Conservation (phyloP, 495 filamentous ascomycete genomes). For the Hypomontagnella monticulosa region DNA sequence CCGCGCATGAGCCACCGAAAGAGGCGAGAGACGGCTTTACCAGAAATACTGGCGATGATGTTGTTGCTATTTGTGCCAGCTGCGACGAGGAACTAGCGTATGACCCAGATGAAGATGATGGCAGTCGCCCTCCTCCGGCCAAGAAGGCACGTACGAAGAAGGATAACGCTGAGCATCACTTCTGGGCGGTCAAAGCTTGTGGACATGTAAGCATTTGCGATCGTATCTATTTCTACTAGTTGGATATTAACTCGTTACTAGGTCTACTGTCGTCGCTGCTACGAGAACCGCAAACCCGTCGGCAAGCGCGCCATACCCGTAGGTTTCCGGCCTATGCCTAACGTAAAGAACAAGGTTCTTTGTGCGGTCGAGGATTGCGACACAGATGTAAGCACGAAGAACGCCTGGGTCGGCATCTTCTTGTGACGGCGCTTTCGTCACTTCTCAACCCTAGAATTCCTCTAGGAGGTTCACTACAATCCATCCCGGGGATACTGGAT, state of each 20-base stretch:
- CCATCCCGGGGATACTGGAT: conserved; percentile 4
- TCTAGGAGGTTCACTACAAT: background rate
- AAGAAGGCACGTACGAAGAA: conserved; percentile 54
- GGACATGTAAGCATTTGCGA: conserved; percentile 54
- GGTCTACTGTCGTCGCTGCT: conserved; percentile 60
- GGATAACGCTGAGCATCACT: conserved; percentile 58
- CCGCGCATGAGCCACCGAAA: conserved; percentile 47
- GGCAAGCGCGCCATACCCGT: conserved; percentile 30
- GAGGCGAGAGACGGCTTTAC: conserved; percentile 53
- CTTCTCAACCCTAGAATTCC: background rate
- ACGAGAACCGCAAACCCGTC: conserved; percentile 48
- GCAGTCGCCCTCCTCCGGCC: conserved; percentile 37
- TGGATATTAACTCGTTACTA: conserved; percentile 29
- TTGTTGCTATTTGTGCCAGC: conserved; percentile 54
- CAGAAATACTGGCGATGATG: conserved; percentile 52
- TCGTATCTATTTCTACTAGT: background rate
- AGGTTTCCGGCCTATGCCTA: conserved; percentile 36
- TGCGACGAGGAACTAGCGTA: conserved; percentile 59
- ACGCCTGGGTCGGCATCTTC: conserved; percentile 59
- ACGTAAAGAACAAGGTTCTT: conserved; percentile 42
- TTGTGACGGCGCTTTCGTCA: conserved; percentile 18
- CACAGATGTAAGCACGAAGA: conserved; percentile 49
- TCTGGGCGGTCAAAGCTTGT: conserved; percentile 61
- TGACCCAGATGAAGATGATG: conserved; percentile 48
- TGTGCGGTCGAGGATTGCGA: conserved; percentile 58